Conservation (phyloP, 495 filamentous ascomycete species). For the Aspergillus egyptiacus region DNA sequence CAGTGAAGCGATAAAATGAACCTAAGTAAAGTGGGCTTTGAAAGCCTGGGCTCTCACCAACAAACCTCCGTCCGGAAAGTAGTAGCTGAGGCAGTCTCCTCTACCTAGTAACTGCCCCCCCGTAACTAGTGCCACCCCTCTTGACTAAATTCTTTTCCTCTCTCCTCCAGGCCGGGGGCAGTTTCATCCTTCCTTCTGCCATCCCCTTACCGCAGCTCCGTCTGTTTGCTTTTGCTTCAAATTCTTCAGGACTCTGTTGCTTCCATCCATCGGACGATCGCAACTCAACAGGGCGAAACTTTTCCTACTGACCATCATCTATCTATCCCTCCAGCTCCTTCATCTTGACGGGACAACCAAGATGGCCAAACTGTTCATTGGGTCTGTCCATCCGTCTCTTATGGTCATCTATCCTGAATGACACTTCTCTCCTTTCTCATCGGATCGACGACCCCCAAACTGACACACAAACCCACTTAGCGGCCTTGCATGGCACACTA, state of each 20-base stretch:
- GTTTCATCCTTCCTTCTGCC: slow-evolving; percentile 2
- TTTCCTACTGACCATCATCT: slow-evolving; percentile 10
- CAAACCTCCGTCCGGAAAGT: no score
- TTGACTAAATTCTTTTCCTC: slow-evolving; percentile 8
- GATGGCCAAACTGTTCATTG: slow-evolving; percentile 90
- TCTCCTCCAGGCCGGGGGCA: background rate
- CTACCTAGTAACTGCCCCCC: no score
- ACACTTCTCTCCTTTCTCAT: slow-evolving; percentile 20
- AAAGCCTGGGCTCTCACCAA: no score
- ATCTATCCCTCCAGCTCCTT: slow-evolving; percentile 22
- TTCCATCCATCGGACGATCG: background rate
- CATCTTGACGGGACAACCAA: slow-evolving; percentile 21
- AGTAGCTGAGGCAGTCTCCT: no score
- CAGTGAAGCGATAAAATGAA: no score
- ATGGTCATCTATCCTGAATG: slow-evolving; percentile 9
- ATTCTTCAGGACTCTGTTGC: slow-evolving; percentile 3
- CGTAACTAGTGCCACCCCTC: slow-evolving; percentile 10
- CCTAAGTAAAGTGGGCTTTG: no score
- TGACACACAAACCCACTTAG: slow-evolving; percentile 36
- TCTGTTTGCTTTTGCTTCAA: no score
- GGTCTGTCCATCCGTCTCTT: slow-evolving; percentile 43
- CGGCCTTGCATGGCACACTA: slow-evolving; percentile 97
- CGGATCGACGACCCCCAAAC: slow-evolving; percentile 19
- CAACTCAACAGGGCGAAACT: slow-evolving; percentile 5
- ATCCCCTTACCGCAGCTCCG: slow-evolving; percentile 4